A percentile compares a stretch with the other conserved stretches of the same genome.
Conservation (phyloP, 2,329 filamentous ascomycete genomes). For the Fusarium equiseti region DNA sequence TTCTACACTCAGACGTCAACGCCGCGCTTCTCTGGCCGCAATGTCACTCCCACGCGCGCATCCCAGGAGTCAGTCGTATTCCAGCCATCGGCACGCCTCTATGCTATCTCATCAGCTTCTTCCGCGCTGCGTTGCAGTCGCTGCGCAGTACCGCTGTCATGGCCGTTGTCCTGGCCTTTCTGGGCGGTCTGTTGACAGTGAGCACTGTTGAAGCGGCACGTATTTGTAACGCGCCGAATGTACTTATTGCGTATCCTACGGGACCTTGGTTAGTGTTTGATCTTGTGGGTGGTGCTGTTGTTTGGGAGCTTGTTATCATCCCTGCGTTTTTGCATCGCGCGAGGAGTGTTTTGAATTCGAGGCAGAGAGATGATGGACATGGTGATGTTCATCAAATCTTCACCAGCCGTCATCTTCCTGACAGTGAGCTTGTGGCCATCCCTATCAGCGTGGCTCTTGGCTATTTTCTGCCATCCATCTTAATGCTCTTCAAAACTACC, state of each 20-base stretch:
- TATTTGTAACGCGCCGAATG: conserved; percentile 54
- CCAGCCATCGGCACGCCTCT: conserved; percentile 60
- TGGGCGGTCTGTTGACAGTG: conserved; percentile 62
- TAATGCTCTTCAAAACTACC: conserved; percentile 59
- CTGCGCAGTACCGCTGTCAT: conserved; percentile 57
- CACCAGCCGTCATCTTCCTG: conserved; percentile 55
- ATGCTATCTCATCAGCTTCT: conserved; percentile 65
- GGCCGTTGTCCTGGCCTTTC: conserved; percentile 57
- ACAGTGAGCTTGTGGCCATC: conserved; percentile 69
- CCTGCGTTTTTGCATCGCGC: conserved; percentile 62
- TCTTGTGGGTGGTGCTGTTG: conserved; percentile 61
- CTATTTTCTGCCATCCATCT: conserved; percentile 59
- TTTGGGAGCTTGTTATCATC: conserved; percentile 65
- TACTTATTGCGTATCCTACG: conserved; percentile 55
- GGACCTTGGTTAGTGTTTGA: conserved; percentile 62
- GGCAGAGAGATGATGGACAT: conserved; percentile 27
- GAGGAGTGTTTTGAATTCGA: conserved; percentile 50
- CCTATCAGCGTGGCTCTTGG: conserved; percentile 62
- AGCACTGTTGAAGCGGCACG: conserved; percentile 64
- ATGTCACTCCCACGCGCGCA: conserved; percentile 61
- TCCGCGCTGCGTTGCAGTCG: conserved; percentile 58
- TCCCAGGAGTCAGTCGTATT: conserved; percentile 59
- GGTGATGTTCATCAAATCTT: conserved; percentile 34
- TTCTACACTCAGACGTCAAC: conserved; percentile 63
- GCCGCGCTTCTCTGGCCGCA: conserved; percentile 65